Evolutionary conservation across 495 filamentous ascomycete genomes (phyloP), one percentile per base, ranked within the genome.

Genomic region (Hypomontagnella submonticulosa): DNA sequence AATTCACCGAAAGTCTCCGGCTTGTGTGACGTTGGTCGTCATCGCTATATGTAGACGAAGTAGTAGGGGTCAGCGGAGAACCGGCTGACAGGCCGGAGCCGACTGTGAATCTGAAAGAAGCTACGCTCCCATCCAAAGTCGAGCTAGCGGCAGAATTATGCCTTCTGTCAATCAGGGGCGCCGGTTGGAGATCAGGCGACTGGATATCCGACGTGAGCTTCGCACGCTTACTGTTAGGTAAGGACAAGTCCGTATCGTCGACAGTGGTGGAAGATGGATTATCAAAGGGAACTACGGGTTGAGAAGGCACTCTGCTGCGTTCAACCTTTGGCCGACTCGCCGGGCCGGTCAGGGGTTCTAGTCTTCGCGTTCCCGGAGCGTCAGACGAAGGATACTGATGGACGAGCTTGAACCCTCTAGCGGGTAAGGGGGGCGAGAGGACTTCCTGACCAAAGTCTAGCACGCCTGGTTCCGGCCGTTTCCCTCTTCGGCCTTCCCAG

Each of bases 401-500:
- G 18, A 77, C 76, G 49, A 79, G 69, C 50, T 76, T 78, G 69
- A 80, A 80, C 58, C 78, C 78, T 36, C 72, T 77, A 37, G 76
- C 73, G 34, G 78, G 79, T 36, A 80, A 69, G 47, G 76, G 71
- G 50, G 77, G 69, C 53, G 79, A 76, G 52, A 75, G 59, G 57
- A 78, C 69, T 48, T 76, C 76, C 38, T 69, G 73, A 63, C 74
- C 67, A 30, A 71, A 69, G 65, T 76, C 76, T 33, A 74, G 43
- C 3, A 67, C 19, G 27, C 57, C 64, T 8, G 67, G 51, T 57
- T 77, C 76, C 23, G 77, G 73, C 61, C 79, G 80, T 62, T 84
- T 85, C 60, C 80, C 76, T 37, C 81, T 80, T 52, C 91, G 82
- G 32, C 92, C 90, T 56, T 89, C 90, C 92, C 92, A 95, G 67